Conservation (phyloP, 179 eudicot species). For the Nepenthes alata region DNA sequence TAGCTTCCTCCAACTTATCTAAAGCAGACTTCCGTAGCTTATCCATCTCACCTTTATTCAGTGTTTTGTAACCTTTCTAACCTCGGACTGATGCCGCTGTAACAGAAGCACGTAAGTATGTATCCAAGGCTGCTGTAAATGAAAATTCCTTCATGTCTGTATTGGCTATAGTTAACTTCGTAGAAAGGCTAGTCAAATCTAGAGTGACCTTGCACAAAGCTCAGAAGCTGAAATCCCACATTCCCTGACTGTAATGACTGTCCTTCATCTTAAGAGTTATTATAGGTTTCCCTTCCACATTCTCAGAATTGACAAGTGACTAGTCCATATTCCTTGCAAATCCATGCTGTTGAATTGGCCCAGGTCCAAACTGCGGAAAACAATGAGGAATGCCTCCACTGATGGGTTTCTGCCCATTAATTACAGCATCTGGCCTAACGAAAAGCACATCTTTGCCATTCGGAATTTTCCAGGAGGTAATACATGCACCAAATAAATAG, state of each 20-base stretch:
- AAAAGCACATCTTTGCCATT: conserved; percentile 74
- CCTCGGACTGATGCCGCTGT: conserved; percentile 68
- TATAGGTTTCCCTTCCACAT: conserved; percentile 53
- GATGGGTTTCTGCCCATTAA: conserved; percentile 95
- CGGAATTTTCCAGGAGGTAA: conserved; percentile 86
- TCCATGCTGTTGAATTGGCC: conserved; percentile 96
- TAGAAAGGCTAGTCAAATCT: conserved; percentile 62
- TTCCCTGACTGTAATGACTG: conserved; percentile 67
- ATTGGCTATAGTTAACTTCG: conserved; percentile 68
- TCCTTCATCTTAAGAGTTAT: conserved; percentile 77
- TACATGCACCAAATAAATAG: conserved; percentile 85
- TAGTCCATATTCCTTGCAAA: conserved; percentile 85
- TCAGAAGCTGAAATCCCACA: conserved; percentile 96
- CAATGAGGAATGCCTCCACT: conserved; percentile 99
- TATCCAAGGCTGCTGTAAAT: conserved; percentile 85
- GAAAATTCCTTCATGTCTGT: conserved; percentile 72
- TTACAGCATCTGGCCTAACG: conserved; percentile 95
- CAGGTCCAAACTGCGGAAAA: conserved; percentile 98
- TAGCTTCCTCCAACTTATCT: conserved; percentile 73
- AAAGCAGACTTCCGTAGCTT: conserved; percentile 51
- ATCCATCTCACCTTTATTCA: conserved; percentile 70
- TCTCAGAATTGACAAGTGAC: conserved; percentile 66
- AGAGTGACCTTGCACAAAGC: conserved; percentile 78
- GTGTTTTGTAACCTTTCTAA: conserved; percentile 80
- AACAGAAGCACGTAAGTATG: conserved; percentile 75